Evolutionary conservation across 1,284 basidiomycete species (phyloP), one percentile per base, ranked within the genome.

Genomic region (Boletus sp.): DNA sequence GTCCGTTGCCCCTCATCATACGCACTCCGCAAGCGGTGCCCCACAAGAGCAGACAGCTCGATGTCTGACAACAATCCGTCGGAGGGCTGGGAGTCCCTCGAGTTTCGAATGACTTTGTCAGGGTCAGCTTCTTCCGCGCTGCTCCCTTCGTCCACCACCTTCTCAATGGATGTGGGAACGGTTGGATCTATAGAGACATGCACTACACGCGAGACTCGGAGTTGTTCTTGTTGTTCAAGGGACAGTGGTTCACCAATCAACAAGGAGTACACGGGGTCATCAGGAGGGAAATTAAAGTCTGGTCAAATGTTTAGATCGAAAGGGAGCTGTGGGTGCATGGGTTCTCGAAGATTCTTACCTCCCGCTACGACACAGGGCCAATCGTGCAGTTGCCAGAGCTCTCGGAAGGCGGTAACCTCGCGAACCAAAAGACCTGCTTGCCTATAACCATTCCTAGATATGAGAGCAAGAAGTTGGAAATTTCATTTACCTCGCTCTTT

Each of bases 201-300:
- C 1, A 97, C 82, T 27, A 97, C 84, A 36, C 84, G 80, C 5
- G 92, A 95, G 5, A 67, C 58, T 3, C 70, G 59, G 13, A 97
- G 70, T 13, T 69, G 69, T 10, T 76, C 69, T 54, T 73, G 63
- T 48, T 92, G 85, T 7, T 68, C 66, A 0, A 70, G 57, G 2
- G 80, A 70, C 23, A 94, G 64, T 9, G 73, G 57, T 49, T 81
- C 74, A 12, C 81, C 78, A 2, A 83, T 77, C 9, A 95, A 67
- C n/a, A 98, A 75, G 19, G 87, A 80, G 64, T 99, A 98, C 0
- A 83, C 82, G 2, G 88, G 76, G 62, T 96, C 94, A 54, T 80
- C 78, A 0, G 95, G 95, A 30, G 84, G 73, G 46, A 93, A 93
- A 68, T 98, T 98, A 70, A 98, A 93, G 67, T 98, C 95, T 94